These are phyloP conservation scores for Neostapfia colusana DNA, from an alignment of 176 grass and related monocot genomes.

Conservation along the genomic window DNA sequence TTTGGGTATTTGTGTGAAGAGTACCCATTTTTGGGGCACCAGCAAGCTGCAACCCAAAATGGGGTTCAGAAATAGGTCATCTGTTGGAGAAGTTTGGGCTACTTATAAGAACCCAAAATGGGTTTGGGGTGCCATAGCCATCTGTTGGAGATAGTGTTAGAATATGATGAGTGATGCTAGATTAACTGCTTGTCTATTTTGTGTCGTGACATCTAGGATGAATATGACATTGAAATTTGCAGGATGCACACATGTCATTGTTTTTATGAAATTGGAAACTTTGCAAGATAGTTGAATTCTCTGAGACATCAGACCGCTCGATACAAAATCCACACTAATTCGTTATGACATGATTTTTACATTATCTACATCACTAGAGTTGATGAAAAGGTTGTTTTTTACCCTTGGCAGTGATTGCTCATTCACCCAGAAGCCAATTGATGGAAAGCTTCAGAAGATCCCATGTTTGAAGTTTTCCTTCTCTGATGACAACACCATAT, in stretches of 20 bases:
- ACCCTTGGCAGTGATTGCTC: conserved; percentile 59
- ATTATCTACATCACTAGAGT: conserved; percentile 2
- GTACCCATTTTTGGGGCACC: no score
- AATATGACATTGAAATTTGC: neutral
- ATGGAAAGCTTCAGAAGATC: conserved; percentile 33
- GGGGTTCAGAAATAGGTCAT: no score
- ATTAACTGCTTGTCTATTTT: neutral
- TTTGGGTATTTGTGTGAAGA: no score
- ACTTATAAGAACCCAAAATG: no score
- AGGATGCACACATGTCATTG: neutral
- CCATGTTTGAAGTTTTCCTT: conserved; percentile 75
- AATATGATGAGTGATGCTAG: neutral
- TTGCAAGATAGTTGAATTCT: neutral
- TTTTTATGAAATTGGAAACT: neutral
- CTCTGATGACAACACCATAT: conserved; percentile 47
- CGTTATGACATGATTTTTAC: conserved; percentile 12
- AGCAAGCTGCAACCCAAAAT: no score
- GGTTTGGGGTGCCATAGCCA: no score
- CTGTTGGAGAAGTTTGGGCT: no score
- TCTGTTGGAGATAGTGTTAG: no score
- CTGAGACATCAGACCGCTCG: neutral
- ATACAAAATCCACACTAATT: neutral
- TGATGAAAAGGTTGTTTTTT: conserved; percentile 21
- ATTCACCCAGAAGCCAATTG: conserved; percentile 35
- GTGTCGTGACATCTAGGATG: neutral